Evolutionary conservation across 352 stramenopile genomes (phyloP).

Genomic region (Pythium sp.): DNA sequence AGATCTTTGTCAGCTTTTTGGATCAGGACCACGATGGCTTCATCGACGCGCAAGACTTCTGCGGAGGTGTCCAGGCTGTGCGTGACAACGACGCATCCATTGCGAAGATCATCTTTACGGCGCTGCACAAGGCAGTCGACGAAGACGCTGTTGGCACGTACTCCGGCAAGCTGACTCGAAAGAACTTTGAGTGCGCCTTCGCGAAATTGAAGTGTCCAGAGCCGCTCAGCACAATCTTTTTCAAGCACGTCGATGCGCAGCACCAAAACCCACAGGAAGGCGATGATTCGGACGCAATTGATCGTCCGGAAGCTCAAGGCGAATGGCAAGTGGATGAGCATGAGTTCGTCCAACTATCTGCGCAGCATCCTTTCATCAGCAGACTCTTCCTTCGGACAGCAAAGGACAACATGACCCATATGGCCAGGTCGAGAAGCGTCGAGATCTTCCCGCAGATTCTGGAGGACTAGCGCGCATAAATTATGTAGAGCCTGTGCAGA

Average conservation of each 20-base stretch:
- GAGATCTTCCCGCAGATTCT: constrained; percentile 57
- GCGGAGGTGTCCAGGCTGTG: constrained; percentile 54
- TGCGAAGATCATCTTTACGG: constrained; percentile 60
- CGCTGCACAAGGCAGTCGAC: constrained; percentile 47
- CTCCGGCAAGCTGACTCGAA: constrained; percentile 9
- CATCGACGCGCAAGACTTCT: constrained; percentile 73
- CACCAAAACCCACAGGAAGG: constrained; percentile 21
- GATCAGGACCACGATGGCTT: constrained; percentile 70
- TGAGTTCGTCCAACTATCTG: constrained; percentile 42
- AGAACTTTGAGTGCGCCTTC: constrained; percentile 50
- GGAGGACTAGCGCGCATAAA: constrained; percentile 27
- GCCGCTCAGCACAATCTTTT: constrained; percentile 55
- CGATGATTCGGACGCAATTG: background rate
- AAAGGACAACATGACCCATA: constrained; percentile 58
- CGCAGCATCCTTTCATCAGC: constrained; percentile 63
- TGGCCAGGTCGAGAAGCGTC: constrained; percentile 41
- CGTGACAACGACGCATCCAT: constrained; percentile 54
- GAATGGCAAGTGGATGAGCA: constrained; percentile 40
- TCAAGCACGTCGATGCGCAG: constrained; percentile 48
- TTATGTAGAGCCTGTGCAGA: constrained; percentile 6
- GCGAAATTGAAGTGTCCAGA: constrained; percentile 59
- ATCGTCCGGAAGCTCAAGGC: background rate
- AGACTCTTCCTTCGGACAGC: constrained; percentile 63
- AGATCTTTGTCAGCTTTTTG: constrained; percentile 58
- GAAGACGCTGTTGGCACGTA: constrained; percentile 9